Evolutionary conservation across 768 basidiomycete genomes (phyloP).

Genomic region (Termitomyces heimii): DNA sequence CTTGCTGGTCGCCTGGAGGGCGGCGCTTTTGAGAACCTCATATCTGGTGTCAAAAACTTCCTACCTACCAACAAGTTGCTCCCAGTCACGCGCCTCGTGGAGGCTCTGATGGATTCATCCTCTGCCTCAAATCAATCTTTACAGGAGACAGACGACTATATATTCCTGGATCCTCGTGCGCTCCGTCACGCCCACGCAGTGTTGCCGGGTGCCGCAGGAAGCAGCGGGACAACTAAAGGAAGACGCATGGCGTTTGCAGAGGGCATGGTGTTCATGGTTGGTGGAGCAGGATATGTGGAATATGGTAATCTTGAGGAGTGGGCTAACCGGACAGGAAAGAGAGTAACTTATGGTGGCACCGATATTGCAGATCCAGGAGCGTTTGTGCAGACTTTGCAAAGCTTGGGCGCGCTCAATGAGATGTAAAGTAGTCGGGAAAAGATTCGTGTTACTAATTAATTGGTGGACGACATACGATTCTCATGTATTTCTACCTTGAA

Average conservation of each 20-base stretch:
- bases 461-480: no score
- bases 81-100: conserved; percentile 86
- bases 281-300: conserved; percentile 96
- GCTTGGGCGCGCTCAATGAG: conserved; percentile 43
- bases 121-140: conserved; percentile 91
- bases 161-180: conserved; percentile 89
- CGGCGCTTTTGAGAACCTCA: conserved; percentile 93
- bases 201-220: conserved; percentile 47
- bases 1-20: conserved; percentile 91
- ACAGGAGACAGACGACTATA: conserved; percentile 93
- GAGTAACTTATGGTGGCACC: conserved; percentile 91
- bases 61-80: conserved; percentile 91
- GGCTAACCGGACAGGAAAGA: conserved; percentile 76
- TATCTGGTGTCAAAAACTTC: conserved; percentile 98
- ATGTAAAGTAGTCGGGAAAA: neutral
- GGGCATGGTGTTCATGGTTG: conserved; percentile 90
- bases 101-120: conserved; percentile 97
- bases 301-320: conserved; percentile 96
- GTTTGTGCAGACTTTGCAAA: conserved; percentile 70
- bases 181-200: conserved; percentile 51
- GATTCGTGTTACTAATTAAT: conserved; percentile 1
- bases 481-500: no score
- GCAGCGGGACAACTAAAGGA: conserved; percentile 33
- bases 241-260: conserved; percentile 78
- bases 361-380: conserved; percentile 89